Base-by-base conservation (phyloP, 139 green algal species). In the Volvox reticuliferus region DNA sequence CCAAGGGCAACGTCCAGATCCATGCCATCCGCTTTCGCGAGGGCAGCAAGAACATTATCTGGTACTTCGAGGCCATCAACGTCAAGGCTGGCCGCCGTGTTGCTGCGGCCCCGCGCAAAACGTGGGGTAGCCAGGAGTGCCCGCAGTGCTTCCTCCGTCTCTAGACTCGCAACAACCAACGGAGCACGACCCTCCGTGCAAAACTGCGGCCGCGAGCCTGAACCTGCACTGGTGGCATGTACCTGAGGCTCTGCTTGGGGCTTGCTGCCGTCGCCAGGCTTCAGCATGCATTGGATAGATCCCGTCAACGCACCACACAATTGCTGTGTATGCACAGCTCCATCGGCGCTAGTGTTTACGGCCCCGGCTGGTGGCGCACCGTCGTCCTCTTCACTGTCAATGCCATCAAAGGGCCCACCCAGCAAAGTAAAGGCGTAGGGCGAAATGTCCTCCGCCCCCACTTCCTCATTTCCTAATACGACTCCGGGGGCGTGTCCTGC, bases 311-410 rank as follows among this genome's bases (percentile, higher is more conserved):
- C 65, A 28, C 65, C 65, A 73, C 65, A 73, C 65, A 73, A 73
- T 12, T 24, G 9, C 65, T 28, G 5, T 9, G 44, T 55, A 9
- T 55, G 44, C 44, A 55, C 44, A 55, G 44, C 44, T 55, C 44
- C 44, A 55, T 55, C 44, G 44, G 44, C 44, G 9, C 44, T 55
- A 55, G 44, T 55, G 44, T 28, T 5, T 2, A 73, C 24, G 65
- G 24, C 9, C 6, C 65, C 65, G 9, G 9, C 65, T 26, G 65
- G 65, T 28, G 12, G 65, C 24, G 65, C 65, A 28, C 24, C 71
- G 30, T 83, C 71, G 22, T 90, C 86, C 73, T 90, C 86, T 44
- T 90, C 86, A 55, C 86, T 90, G 50, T 90, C 86, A 6, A 90
- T 62, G 1, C 86, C 86, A 19, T 90, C 86, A 37, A 77, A 90